Base-by-base conservation (phyloP, 1,139 yeast species). In the Nakaseomyces sp. region DNA sequence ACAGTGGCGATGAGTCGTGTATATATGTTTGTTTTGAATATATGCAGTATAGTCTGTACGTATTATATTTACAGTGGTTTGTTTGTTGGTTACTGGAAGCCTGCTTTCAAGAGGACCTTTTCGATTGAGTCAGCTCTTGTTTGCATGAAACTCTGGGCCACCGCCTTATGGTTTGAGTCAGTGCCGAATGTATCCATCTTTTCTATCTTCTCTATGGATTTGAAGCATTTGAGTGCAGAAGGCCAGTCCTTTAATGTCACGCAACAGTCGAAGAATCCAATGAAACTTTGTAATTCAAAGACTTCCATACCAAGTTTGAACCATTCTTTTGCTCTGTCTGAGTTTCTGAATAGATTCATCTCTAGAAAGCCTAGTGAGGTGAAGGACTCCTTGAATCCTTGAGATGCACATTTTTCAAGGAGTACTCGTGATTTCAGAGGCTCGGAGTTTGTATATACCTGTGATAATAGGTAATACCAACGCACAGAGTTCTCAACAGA, bases 381-480 rank as follows among this genome's bases (percentile, higher is more conserved):
- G 57, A 87, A 84, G 6, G 89, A 73, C 52, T 88, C 95, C 51
- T 71, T 73, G 41, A 87, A 76, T 0, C 95, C 96, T 51, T 76
- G 76, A 5, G 78, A 65, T 0, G 96, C 95, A 36, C 89, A 79
- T 45, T 77, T 68, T 58, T 87, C 93, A 47, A 84, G 71, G 57
- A 87, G 89, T 50, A 76, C 76, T 47, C 81, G 72, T 0, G 93
- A 72, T 22, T 76, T 66, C 25, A 68, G 54, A 0, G 86, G 84
- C 49, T 80, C 77, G 3, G 74, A 67, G 39, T 69, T 64, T 41
- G 78, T 71, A 55, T 76, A 73, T 16, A 88, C 65, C 53, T 84
- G 86, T 1, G 94, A 93, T 46, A 88, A 67, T 54, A 81, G 80
- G 61, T 72, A 88, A 61, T 87, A 94, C 24, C 93, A 76, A 51